Evolutionary conservation across 768 basidiomycete genomes (phyloP).

Genomic region (Lentinus brumalis): DNA sequence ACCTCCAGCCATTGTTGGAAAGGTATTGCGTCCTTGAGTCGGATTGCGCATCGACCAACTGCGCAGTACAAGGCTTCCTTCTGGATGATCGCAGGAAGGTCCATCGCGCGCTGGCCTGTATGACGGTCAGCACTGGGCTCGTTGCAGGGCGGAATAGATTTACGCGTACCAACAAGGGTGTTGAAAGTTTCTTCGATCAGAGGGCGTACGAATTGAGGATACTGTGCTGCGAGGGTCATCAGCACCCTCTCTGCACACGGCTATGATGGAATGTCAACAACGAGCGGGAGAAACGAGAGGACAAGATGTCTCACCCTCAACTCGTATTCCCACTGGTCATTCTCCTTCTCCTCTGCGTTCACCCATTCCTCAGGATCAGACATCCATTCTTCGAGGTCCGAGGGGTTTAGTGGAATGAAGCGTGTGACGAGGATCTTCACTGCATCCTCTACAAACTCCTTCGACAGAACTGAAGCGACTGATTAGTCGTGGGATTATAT

Average conservation of each 20-base stretch:
- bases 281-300: background rate
- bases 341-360: conserved; percentile 84
- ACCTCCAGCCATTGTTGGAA: conserved; percentile 72
- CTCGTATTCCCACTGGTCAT: conserved; percentile 92
- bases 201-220: conserved; percentile 67
- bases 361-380: conserved; percentile 95
- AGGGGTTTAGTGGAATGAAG: conserved; percentile 81
- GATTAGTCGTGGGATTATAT: background rate
- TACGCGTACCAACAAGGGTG: conserved; percentile 53
- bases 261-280: conserved; percentile 40
- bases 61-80: conserved; percentile 91
- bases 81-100: conserved; percentile 64
- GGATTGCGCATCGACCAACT: conserved; percentile 76
- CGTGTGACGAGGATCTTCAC: conserved; percentile 77
- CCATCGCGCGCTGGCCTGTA: conserved; percentile 47
- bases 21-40: conserved; percentile 62
- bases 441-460: conserved; percentile 72
- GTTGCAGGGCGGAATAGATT: background rate
- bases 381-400: conserved; percentile 83
- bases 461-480: conserved; percentile 51
- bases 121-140: background rate
- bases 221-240: conserved; percentile 74
- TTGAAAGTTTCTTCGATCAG: conserved; percentile 62
- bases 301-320: conserved; percentile 62
- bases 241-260: conserved; percentile 94